These are phyloP conservation scores for Psilocybe cubensis DNA, from an alignment of 768 basidiomycete genomes.

Conservation along the genomic window DNA sequence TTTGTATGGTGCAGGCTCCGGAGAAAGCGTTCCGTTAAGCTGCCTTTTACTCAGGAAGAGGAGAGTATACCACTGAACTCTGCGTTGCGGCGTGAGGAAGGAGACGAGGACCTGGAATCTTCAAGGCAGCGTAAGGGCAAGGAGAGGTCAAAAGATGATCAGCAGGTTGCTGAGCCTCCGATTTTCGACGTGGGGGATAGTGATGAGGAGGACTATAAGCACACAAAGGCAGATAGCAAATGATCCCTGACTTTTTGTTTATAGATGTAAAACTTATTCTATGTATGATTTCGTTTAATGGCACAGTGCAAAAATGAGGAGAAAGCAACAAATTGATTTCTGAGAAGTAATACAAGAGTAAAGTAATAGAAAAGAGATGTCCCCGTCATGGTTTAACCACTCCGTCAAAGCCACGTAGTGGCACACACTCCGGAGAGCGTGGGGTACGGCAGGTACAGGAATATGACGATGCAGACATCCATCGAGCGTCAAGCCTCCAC, in stretches of 20 bases:
- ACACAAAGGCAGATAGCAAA: conserved; percentile 10
- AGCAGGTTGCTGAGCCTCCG: conserved; percentile 32
- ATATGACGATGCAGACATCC: conserved; percentile 70
- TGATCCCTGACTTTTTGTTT: conserved; percentile 3
- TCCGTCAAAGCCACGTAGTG: conserved; percentile 85
- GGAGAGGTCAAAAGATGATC: conserved; percentile 38
- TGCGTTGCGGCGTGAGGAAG: conserved; percentile 38
- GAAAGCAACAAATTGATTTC: neutral
- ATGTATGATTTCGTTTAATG: too few species aligned
- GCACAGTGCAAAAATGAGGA: too few species aligned
- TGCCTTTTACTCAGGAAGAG: conserved; percentile 47
- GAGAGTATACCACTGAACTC: conserved; percentile 74
- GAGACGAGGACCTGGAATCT: conserved; percentile 36
- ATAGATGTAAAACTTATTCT: neutral
- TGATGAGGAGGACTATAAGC: conserved; percentile 48
- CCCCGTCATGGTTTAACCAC: conserved; percentile 81
- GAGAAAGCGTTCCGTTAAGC: conserved; percentile 42
- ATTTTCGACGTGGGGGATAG: conserved; percentile 65
- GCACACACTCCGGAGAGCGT: conserved; percentile 40
- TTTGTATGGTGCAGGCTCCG: conserved; percentile 83
- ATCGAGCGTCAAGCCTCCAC: conserved; percentile 45
- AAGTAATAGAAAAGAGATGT: conserved; percentile 40
- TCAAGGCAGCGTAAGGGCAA: conserved; percentile 50
- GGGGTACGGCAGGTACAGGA: conserved; percentile 76
- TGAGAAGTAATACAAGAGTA: neutral